These are phyloP conservation scores for Ceratobasidium sp. DNA, from an alignment of 1,284 basidiomycete species.

Conservation along the genomic window DNA sequence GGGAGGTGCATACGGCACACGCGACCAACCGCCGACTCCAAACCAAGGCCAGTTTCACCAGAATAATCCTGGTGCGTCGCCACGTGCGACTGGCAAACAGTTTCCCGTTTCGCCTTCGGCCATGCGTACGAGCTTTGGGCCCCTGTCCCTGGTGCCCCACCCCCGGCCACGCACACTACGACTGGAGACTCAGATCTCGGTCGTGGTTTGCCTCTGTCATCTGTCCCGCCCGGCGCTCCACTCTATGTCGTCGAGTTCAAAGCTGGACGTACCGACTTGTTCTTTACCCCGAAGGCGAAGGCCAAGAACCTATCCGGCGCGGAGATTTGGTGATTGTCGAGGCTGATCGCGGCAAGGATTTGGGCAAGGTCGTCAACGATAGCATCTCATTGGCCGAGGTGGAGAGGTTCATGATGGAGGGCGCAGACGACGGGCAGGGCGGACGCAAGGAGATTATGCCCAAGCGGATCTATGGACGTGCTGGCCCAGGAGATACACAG, in stretches of 20 bases:
- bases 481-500: slow-evolving; percentile 84
- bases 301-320: slow-evolving; percentile 63
- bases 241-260: slow-evolving; percentile 98
- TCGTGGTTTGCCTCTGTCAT: slow-evolving; percentile 84
- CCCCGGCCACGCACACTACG: background rate
- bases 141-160: slow-evolving; percentile 46
- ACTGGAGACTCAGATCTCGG: slow-evolving; percentile 66
- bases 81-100: slow-evolving; percentile 35
- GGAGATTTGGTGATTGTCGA: slow-evolving; percentile 97
- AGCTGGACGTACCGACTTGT: slow-evolving; percentile 92
- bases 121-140: slow-evolving; percentile 40
- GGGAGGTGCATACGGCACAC: background rate
- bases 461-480: slow-evolving; percentile 96
- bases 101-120: slow-evolving; percentile 47
- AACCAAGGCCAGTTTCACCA: background rate
- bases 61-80: slow-evolving; percentile 36
- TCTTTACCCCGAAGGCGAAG: slow-evolving; percentile 75
- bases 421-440: slow-evolving; percentile 55
- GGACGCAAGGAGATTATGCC: slow-evolving; percentile 88
- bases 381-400: slow-evolving; percentile 91
- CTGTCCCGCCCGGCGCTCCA: slow-evolving; percentile 83
- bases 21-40: background rate
- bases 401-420: slow-evolving; percentile 83
- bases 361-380: slow-evolving; percentile 90
- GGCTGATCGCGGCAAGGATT: slow-evolving; percentile 92